phyloP scores from a whole-genome alignment of 2,329 filamentous ascomycete genomes.

The Karstenula rhodostoma region DNA sequence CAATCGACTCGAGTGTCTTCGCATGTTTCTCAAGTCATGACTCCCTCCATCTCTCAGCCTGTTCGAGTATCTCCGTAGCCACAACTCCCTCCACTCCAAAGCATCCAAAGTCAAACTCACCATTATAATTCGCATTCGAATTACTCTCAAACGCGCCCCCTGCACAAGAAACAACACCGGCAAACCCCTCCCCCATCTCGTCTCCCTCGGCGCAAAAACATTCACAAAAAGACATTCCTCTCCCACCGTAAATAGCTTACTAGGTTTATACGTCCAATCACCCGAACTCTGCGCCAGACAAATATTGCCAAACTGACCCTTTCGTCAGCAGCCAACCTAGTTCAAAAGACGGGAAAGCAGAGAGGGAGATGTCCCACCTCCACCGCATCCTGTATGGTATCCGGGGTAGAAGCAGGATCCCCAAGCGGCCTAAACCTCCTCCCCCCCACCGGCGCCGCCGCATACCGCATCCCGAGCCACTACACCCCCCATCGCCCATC shows the following conservation, averaged over 20 bases:
- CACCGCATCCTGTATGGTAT: constrained; percentile 61
- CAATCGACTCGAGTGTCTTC: no score
- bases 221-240: constrained; percentile 78
- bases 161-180: constrained; percentile 71
- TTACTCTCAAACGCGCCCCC: constrained; percentile 59
- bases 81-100: no score
- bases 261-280: constrained; percentile 30
- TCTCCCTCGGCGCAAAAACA: constrained; percentile 66
- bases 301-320: constrained; percentile 39
- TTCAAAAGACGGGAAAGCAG: background rate
- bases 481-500: constrained; percentile 70
- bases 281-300: constrained; percentile 40
- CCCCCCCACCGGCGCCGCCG: constrained; percentile 70
- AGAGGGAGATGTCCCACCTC: constrained; percentile 52
- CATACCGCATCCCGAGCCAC: constrained; percentile 79
- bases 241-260: constrained; percentile 36
- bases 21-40: no score
- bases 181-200: constrained; percentile 62
- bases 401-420: constrained; percentile 59
- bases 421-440: constrained; percentile 72
- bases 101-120: background rate
- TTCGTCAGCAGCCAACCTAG: background rate
- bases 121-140: constrained; percentile 63
- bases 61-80: no score
- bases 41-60: no score